phyloP scores from a whole-genome alignment of 1,284 basidiomycete species.

The Gomphus sp. region DNA sequence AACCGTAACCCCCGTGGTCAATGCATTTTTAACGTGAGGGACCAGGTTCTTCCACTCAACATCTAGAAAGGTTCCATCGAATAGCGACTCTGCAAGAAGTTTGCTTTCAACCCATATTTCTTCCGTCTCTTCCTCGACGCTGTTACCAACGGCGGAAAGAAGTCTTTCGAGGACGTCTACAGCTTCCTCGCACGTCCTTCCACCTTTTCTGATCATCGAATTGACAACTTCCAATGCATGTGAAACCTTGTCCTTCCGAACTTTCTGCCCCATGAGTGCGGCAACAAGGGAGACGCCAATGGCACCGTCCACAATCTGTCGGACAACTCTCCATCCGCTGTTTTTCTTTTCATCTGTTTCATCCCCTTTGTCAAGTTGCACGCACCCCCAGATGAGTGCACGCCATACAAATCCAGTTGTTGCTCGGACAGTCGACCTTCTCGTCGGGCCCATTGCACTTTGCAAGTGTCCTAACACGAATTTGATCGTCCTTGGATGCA shows the following conservation, averaged over 20 bases:
- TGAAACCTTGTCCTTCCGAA: constrained; percentile 29
- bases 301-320: constrained; percentile 48
- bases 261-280: constrained; percentile 32
- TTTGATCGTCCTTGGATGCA: constrained; percentile 35
- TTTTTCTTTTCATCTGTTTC: constrained; percentile 25
- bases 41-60: constrained; percentile 43
- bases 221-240: constrained; percentile 39
- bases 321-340: constrained; percentile 41
- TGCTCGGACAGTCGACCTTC: constrained; percentile 46
- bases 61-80: constrained; percentile 47
- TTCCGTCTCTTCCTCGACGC: neutral
- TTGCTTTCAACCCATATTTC: constrained; percentile 35
- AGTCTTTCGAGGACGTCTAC: constrained; percentile 34
- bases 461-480: constrained; percentile 40
- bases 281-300: constrained; percentile 48
- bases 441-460: constrained; percentile 47
- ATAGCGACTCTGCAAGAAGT: constrained; percentile 45
- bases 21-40: constrained; percentile 35
- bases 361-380: constrained; percentile 17
- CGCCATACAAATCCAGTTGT: constrained; percentile 57
- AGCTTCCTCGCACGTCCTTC: constrained; percentile 39
- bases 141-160: constrained; percentile 21
- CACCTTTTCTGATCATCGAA: constrained; percentile 45
- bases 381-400: constrained; percentile 45
- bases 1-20: constrained; percentile 41